Conservation (phyloP, 768 basidiomycete genomes). For the Psilocybe subaeruginosa region DNA sequence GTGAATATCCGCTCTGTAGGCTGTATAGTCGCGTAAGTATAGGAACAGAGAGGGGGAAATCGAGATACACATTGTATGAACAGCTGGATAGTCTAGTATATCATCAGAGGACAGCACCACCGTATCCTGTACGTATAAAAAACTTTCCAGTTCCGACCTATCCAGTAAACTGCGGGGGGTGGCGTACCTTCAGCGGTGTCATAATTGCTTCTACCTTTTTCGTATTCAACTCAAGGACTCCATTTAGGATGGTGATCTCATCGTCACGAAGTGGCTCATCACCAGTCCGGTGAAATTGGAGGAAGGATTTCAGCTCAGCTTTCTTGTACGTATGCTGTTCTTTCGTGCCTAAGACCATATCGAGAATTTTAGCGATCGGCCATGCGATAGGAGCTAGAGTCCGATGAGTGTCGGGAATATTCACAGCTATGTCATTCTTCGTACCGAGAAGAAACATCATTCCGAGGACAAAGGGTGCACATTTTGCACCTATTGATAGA, state of each 20-base stretch:
- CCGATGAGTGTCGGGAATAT: not conserved
- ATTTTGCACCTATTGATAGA: slow-evolving; percentile 76
- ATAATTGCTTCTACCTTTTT: slow-evolving; percentile 79
- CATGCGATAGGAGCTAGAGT: slow-evolving; percentile 74
- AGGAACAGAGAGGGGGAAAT: not conserved
- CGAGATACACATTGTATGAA: slow-evolving; percentile 69
- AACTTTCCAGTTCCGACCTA: slow-evolving; percentile 17
- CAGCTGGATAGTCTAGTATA: slow-evolving; percentile 73
- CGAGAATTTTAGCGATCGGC: slow-evolving; percentile 84
- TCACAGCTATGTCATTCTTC: slow-evolving; percentile 34
- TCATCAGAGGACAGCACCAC: slow-evolving; percentile 78
- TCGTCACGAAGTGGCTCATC: slow-evolving; percentile 81
- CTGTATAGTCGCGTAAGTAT: slow-evolving; percentile 22
- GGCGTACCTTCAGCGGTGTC: slow-evolving; percentile 72
- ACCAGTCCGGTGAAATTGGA: slow-evolving; percentile 78
- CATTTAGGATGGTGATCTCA: slow-evolving; percentile 81
- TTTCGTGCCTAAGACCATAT: slow-evolving; percentile 74
- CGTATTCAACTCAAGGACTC: slow-evolving; percentile 75
- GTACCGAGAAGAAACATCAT: slow-evolving; percentile 69
- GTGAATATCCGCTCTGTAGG: slow-evolving; percentile 81
- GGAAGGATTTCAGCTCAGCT: slow-evolving; percentile 76
- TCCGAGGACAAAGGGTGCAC: slow-evolving; percentile 72
- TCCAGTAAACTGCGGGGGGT: no score
- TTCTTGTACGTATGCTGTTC: slow-evolving; percentile 82
- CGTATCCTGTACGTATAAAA: slow-evolving; percentile 60